A percentile compares a stretch with the other conserved stretches of the same genome.
Evolutionary conservation across 2,329 filamentous ascomycete genomes (phyloP).

Genomic region (Arthrobotrys pseudoclavata): DNA sequence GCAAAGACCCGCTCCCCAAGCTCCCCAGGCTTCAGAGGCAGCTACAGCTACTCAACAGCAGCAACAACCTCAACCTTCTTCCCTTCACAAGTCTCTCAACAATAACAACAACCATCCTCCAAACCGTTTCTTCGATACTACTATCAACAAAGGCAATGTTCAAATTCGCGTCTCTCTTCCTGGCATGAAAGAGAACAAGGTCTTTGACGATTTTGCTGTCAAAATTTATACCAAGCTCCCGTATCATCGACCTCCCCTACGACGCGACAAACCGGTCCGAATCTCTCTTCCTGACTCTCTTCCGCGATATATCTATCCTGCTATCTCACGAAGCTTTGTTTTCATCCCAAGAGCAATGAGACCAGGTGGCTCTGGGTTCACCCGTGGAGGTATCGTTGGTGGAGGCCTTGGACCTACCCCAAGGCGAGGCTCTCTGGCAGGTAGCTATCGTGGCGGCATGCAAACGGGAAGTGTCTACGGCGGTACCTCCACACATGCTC

Average conservation of each 20-base stretch:
- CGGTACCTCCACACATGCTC: slow-evolving; percentile 63
- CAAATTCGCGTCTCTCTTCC: slow-evolving; percentile 86
- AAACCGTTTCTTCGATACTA: slow-evolving; percentile 62
- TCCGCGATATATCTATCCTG: slow-evolving; percentile 91
- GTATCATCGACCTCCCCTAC: slow-evolving; percentile 91
- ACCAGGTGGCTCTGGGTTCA: slow-evolving; percentile 69
- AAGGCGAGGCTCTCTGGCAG: slow-evolving; percentile 53
- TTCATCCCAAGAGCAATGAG: slow-evolving; percentile 95
- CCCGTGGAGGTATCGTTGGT: slow-evolving; percentile 70
- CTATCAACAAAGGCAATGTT: slow-evolving; percentile 80
- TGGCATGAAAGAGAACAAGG: slow-evolving; percentile 78
- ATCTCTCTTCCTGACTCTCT: slow-evolving; percentile 86
- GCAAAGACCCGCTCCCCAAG: slow-evolving; percentile 46
- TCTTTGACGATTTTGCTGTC: slow-evolving; percentile 81
- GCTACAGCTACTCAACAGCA: slow-evolving; percentile 62
- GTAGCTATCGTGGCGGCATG: slow-evolving; percentile 59
- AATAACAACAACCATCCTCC: slow-evolving; percentile 54
- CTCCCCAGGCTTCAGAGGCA: slow-evolving; percentile 45
- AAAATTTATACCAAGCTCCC: slow-evolving; percentile 94
- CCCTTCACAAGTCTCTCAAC: slow-evolving; percentile 57
- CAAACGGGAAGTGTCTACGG: slow-evolving; percentile 84
- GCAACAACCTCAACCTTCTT: slow-evolving; percentile 62
- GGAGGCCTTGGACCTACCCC: slow-evolving; percentile 77
- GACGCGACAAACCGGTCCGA: slow-evolving; percentile 94
- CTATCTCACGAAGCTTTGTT: slow-evolving; percentile 91